Conservation (phyloP, 2,329 filamentous ascomycete species). For the Calycina herbarum region DNA sequence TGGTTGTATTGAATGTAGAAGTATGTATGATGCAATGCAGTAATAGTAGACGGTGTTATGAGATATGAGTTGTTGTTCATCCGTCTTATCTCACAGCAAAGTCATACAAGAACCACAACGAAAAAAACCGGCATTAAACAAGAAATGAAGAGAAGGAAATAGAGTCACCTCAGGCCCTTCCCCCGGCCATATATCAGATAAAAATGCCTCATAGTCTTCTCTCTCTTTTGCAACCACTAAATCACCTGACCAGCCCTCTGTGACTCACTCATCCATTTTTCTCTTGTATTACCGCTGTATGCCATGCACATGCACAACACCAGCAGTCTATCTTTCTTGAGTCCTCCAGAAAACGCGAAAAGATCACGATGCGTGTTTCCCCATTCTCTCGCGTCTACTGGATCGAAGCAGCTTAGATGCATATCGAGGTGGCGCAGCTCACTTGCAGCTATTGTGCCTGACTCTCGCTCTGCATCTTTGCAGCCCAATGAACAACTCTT, state of each 20-base stretch:
- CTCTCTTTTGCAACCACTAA: background rate
- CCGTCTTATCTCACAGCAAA: constrained; percentile 5
- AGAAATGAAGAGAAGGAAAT: background rate
- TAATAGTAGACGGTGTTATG: constrained; percentile 5
- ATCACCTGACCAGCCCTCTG: constrained; percentile 14
- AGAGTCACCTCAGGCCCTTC: constrained; percentile 3
- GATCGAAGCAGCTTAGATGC: constrained; percentile 12
- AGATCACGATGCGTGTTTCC: constrained; percentile 28
- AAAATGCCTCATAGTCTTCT: constrained; percentile 2
- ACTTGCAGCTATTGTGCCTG: background rate
- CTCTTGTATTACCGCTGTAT: constrained; percentile 3
- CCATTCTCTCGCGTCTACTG: constrained; percentile 30
- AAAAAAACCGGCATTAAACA: background rate
- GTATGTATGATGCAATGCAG: constrained; percentile 4
- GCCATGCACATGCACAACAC: constrained; percentile 13
- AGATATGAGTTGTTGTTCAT: constrained; percentile 6
- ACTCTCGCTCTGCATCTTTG: background rate
- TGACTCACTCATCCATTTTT: constrained; percentile 3
- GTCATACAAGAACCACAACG: constrained; percentile 1
- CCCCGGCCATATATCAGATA: constrained; percentile 7
- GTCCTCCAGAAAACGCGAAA: constrained; percentile 30
- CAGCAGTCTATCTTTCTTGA: background rate
- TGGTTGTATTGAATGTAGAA: constrained; percentile 8
- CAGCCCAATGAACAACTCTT: constrained; percentile 9
- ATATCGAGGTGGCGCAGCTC: constrained; percentile 16